Conservation (phyloP, 148 eudicot genomes). For the Silene latifolia region DNA sequence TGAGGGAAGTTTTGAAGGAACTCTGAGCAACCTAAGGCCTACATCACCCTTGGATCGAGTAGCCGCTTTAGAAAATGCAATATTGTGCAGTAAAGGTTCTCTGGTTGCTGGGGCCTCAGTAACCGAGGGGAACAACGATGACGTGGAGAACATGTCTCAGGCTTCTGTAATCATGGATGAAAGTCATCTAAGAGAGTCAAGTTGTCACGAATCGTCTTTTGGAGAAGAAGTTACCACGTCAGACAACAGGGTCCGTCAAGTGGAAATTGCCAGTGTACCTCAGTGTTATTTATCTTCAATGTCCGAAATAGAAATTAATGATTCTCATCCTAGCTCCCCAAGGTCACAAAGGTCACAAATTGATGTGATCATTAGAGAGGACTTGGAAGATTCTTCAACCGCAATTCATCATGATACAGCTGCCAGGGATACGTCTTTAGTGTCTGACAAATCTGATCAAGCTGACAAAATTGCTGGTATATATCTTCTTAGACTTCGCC, state of each 20-base stretch:
- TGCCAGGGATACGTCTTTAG: conserved; percentile 31
- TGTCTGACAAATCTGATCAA: conserved; percentile 29
- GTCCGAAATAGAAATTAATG: conserved; percentile 60
- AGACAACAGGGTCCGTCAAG: conserved; percentile 28
- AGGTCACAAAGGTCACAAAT: conserved; percentile 54
- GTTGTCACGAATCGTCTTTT: conserved; percentile 22
- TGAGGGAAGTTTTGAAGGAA: conserved; percentile 47
- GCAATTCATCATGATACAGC: conserved; percentile 22
- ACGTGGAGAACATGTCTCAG: no score
- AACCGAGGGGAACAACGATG: conserved; percentile 9
- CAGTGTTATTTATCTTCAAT: conserved; percentile 39
- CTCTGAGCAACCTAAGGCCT: conserved; percentile 30
- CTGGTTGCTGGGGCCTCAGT: conserved; percentile 7
- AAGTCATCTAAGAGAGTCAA: conserved; percentile 28
- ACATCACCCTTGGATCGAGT: conserved; percentile 32
- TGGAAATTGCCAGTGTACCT: conserved; percentile 36
- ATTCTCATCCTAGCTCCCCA: conserved; percentile 47
- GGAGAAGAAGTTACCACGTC: conserved; percentile 30
- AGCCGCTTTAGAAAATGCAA: conserved; percentile 34
- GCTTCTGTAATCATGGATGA: conserved; percentile 21
- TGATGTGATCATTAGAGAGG: conserved; percentile 43
- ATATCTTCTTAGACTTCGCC: conserved; percentile 21
- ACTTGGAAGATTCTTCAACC: conserved; percentile 39
- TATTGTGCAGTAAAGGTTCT: conserved; percentile 30
- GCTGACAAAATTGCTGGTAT: conserved; percentile 49